These are phyloP conservation scores for Alternaria sp. DNA, from an alignment of 2,329 filamentous ascomycete genomes.

Conservation along the genomic window DNA sequence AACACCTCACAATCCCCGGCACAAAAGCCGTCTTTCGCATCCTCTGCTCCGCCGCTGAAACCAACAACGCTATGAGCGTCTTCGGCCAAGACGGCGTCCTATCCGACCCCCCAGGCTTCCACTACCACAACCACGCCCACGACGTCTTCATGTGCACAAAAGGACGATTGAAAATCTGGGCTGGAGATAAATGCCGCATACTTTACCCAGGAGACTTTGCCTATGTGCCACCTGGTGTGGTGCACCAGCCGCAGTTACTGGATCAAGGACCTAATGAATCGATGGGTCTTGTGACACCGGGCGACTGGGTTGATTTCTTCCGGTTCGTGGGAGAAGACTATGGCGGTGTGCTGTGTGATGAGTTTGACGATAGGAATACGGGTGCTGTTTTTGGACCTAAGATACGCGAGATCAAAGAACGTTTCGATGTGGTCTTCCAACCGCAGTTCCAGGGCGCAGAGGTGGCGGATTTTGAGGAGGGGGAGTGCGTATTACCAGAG, in stretches of 20 bases:
- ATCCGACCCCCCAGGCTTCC: conserved; percentile 26
- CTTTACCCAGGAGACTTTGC: conserved; percentile 26
- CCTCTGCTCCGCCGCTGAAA: conserved; percentile 22
- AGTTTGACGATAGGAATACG: conserved; percentile 19
- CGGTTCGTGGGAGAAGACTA: conserved; percentile 24
- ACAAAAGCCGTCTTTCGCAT: conserved; percentile 25
- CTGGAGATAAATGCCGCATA: conserved; percentile 23
- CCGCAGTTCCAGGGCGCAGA: conserved; percentile 18
- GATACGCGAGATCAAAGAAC: conserved; percentile 25
- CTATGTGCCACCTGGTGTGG: conserved; percentile 23
- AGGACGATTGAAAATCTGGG: conserved; percentile 24
- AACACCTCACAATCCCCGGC: conserved; percentile 21
- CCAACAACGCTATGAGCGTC: conserved; percentile 22
- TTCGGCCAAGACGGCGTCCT: conserved; percentile 25
- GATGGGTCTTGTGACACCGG: conserved; percentile 25
- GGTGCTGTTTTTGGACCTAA: conserved; percentile 19
- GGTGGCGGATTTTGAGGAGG: conserved; percentile 9
- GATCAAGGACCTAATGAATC: conserved; percentile 22
- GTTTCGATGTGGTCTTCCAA: conserved; percentile 26
- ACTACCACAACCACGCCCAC: conserved; percentile 27
- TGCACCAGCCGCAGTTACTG: conserved; percentile 25
- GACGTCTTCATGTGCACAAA: conserved; percentile 31
- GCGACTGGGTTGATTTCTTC: conserved; percentile 31
- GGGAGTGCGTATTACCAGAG: conserved; percentile 14
- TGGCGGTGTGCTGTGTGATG: conserved; percentile 23